Percentiles rank a stretch among this genome's conserved stretches.
These are phyloP conservation scores for Sporormia fimetaria DNA, from an alignment of 495 filamentous ascomycete genomes.

Conservation along the genomic window DNA sequence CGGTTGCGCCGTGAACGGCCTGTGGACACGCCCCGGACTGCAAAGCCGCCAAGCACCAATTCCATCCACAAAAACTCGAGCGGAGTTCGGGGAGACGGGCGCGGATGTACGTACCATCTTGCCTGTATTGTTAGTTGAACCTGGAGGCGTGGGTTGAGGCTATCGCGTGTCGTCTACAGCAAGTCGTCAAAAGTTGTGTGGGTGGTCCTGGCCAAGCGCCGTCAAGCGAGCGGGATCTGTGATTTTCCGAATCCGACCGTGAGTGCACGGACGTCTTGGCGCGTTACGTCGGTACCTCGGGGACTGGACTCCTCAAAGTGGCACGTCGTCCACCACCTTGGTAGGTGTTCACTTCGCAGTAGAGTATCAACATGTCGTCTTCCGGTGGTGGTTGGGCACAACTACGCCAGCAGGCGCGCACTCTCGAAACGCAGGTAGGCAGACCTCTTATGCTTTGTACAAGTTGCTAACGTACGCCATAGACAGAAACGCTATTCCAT, in stretches of 20 bases:
- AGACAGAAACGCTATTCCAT: conserved; percentile 92
- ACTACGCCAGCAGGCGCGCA: conserved; percentile 83
- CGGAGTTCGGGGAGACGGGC: no score
- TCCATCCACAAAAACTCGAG: neutral
- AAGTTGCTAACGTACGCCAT: conserved; percentile 21
- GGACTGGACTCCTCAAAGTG: no score
- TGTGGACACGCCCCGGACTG: neutral
- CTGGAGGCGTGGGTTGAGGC: conserved; percentile 6
- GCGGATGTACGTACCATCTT: conserved; percentile 24
- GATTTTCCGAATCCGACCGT: neutral
- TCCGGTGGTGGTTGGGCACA: conserved; percentile 87
- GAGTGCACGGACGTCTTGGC: neutral
- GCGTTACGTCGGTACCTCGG: no score
- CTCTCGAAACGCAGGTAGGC: conserved; percentile 81
- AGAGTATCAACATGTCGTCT: conserved; percentile 48
- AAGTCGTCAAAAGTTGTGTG: neutral
- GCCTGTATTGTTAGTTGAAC: conserved; percentile 4
- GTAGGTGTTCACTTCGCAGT: neutral
- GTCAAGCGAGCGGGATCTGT: no score
- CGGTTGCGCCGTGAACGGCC: neutral
- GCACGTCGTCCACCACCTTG: neutral
- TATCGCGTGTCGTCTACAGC: conserved; percentile 20
- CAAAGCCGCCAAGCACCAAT: neutral
- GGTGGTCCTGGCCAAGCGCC: neutral
- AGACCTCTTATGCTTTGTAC: neutral